Evolutionary conservation across 208 protist genomes (phyloP).

Genomic region (Entamoeba nuttalli): DNA sequence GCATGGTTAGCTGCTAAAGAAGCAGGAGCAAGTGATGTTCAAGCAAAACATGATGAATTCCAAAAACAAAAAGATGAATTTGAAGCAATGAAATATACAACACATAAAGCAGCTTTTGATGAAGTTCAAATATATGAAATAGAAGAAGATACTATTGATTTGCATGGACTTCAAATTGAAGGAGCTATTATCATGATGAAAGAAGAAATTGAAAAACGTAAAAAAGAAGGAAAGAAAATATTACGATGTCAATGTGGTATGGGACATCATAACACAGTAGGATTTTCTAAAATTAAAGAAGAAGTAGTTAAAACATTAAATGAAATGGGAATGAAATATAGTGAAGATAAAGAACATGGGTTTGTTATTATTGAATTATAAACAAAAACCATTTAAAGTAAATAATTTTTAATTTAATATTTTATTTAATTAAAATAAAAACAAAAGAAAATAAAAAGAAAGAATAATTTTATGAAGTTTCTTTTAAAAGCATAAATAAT

Average conservation of each 20-base stretch:
- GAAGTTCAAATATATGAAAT: neutral
- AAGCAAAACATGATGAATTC: neutral
- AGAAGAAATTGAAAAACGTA: neutral
- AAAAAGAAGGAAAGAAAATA: neutral
- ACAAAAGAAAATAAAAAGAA: too few relatives aligned
- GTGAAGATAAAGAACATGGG: neutral
- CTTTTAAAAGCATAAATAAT: neutral
- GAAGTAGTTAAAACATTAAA: neutral
- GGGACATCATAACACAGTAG: neutral
- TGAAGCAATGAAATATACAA: neutral
- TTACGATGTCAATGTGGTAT: neutral
- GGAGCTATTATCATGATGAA: neutral
- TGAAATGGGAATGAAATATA: neutral
- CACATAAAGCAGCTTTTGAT: neutral
- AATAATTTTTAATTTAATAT: too few relatives aligned
- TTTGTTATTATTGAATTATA: neutral
- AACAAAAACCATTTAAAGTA: neutral
- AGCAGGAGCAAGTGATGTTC: neutral
- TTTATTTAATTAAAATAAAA: too few relatives aligned
- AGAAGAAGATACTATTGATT: neutral
- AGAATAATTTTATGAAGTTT: neutral
- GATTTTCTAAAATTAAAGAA: neutral
- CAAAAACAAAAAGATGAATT: neutral
- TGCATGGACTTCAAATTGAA: neutral
- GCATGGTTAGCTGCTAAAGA: neutral